Percentiles rank a stretch among this genome's conserved stretches.
These are phyloP conservation scores for Moringa oleifera DNA, from an alignment of 345 rosid species.

Conservation along the genomic window DNA sequence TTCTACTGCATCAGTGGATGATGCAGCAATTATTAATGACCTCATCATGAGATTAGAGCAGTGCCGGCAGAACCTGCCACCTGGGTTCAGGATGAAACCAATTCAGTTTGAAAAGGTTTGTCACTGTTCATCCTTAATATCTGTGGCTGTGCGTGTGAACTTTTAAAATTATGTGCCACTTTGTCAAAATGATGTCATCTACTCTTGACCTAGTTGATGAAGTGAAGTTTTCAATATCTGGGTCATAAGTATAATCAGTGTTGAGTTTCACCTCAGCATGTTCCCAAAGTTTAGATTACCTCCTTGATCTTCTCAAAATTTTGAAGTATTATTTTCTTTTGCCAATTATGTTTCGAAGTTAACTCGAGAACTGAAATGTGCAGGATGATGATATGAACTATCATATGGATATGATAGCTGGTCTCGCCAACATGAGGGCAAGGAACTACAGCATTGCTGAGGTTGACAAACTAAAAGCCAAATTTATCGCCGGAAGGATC, in stretches of 20 bases:
- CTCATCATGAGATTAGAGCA: conserved; percentile 58
- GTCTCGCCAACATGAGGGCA: conserved; percentile 99
- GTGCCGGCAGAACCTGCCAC: conserved; percentile 48
- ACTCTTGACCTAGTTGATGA: neutral
- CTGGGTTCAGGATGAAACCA: conserved; percentile 77
- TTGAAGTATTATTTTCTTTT: neutral
- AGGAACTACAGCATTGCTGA: conserved; percentile 95
- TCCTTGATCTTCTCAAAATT: neutral
- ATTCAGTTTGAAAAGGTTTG: conserved; percentile 96
- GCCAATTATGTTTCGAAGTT: neutral
- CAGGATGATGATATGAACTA: conserved; percentile 98
- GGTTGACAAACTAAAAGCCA: conserved; percentile 97
- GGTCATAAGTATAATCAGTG: no score
- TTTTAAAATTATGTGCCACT: neutral
- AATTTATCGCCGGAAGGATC: conserved; percentile 98
- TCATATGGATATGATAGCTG: conserved; percentile 98
- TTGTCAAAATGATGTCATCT: neutral
- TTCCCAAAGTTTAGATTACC: neutral
- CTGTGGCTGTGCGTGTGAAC: neutral
- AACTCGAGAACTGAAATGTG: conserved; percentile 6
- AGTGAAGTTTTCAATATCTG: neutral
- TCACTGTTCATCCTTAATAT: neutral
- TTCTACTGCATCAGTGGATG: conserved; percentile 77
- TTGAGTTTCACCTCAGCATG: neutral
- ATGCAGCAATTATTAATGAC: conserved; percentile 68